A percentile compares a stretch with the other conserved stretches of the same genome.
These are phyloP conservation scores for Salisapilia sapeloensis DNA, from an alignment of 352 stramenopile genomes.

Conservation along the genomic window DNA sequence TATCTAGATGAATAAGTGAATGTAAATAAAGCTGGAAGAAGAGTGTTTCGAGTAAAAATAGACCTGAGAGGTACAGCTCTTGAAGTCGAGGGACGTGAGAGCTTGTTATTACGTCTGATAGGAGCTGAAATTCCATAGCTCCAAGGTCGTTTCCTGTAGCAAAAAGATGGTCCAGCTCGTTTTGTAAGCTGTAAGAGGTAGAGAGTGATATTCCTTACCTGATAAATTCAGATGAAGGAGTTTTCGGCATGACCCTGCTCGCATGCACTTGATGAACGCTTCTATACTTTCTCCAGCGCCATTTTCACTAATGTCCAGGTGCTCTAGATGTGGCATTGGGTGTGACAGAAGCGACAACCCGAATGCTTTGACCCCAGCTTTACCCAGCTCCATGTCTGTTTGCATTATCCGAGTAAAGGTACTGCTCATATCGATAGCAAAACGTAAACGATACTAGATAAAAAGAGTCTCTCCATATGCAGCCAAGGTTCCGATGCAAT, in stretches of 20 bases:
- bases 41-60: neutral
- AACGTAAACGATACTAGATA: too few relatives aligned
- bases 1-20: slow-evolving; percentile 8
- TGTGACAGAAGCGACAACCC: slow-evolving; percentile 4
- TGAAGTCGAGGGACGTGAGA: slow-evolving; percentile 11
- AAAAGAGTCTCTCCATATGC: too few relatives aligned
- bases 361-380: slow-evolving; percentile 8
- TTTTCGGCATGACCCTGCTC: slow-evolving; percentile 2
- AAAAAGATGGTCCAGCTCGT: neutral
- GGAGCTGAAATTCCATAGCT: slow-evolving; percentile 13
- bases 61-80: slow-evolving; percentile 19
- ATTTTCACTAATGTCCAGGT: slow-evolving; percentile 20
- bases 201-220: slow-evolving; percentile 5
- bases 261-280: slow-evolving; percentile 7
- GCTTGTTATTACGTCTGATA: slow-evolving; percentile 7
- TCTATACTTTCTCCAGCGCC: slow-evolving; percentile 8
- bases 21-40: neutral
- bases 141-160: slow-evolving; percentile 15
- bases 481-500: too few relatives aligned
- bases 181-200: neutral
- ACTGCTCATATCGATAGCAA: too few relatives aligned
- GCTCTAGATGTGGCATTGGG: slow-evolving; percentile 2
- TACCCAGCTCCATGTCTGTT: slow-evolving; percentile 15
- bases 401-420: too few relatives aligned
- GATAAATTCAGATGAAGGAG: slow-evolving; percentile 10